phyloP scores from a whole-genome alignment of 495 filamentous ascomycete species.

The Ascobolus immersus region DNA sequence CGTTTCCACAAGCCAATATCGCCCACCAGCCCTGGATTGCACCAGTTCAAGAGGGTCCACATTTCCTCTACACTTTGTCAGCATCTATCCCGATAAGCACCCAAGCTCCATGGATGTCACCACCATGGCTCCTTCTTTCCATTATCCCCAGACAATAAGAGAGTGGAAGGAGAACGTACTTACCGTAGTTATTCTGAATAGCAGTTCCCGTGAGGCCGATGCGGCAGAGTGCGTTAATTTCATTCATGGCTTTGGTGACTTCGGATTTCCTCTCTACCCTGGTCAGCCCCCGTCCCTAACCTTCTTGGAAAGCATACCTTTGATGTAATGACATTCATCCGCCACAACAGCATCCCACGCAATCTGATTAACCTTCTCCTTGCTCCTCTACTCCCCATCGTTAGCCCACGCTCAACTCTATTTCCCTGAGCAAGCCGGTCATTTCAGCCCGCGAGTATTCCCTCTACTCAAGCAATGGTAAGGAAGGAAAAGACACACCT shows the following conservation, averaged over 20 bases:
- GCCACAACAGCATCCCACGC: slow-evolving; percentile 94
- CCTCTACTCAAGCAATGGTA: no score
- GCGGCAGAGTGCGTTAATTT: slow-evolving; percentile 73
- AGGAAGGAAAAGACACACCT: no score
- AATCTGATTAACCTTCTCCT: slow-evolving; percentile 52
- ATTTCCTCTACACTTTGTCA: slow-evolving; percentile 37
- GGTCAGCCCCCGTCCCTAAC: background rate
- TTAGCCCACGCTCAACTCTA: no score
- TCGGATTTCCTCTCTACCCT: slow-evolving; percentile 35
- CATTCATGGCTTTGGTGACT: slow-evolving; percentile 67
- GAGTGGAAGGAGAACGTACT: background rate
- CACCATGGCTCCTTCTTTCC: no score
- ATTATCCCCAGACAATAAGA: no score
- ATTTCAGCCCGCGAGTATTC: no score
- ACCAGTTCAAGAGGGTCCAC: slow-evolving; percentile 93
- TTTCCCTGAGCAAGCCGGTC: no score
- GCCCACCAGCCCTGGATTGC: slow-evolving; percentile 70
- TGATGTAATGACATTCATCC: slow-evolving; percentile 86
- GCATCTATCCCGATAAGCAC: no score
- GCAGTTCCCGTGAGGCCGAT: slow-evolving; percentile 90
- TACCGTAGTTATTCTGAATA: slow-evolving; percentile 76
- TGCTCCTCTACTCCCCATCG: no score
- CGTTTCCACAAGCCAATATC: slow-evolving; percentile 52
- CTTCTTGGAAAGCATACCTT: slow-evolving; percentile 18
- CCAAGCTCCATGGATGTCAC: no score